A percentile compares a stretch with the other conserved stretches of the same genome.
Conservation (phyloP, 306 rosid genomes). For the Lotus japonicus region DNA sequence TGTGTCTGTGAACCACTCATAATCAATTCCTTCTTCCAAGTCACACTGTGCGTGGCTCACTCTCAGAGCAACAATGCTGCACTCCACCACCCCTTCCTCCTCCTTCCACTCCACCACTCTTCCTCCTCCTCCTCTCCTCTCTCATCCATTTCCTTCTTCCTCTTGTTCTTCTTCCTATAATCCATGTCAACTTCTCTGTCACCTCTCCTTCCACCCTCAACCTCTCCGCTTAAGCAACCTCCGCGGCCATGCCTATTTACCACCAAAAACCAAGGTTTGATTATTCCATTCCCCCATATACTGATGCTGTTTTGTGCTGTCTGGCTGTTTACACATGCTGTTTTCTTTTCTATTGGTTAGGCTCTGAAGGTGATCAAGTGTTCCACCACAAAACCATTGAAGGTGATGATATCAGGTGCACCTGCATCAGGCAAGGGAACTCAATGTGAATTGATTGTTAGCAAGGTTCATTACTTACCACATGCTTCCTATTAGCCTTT, state of each 20-base stretch:
- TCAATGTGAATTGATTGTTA: conserved; percentile 81
- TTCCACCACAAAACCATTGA: conserved; percentile 55
- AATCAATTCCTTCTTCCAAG: background rate
- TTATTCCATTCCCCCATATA: no score
- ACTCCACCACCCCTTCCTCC: conserved; percentile 29
- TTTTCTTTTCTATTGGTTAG: conserved; percentile 25
- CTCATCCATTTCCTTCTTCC: no score
- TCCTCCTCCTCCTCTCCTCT: conserved; percentile 37
- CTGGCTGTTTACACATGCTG: no score
- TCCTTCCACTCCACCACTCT: conserved; percentile 35
- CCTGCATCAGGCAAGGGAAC: conserved; percentile 98
- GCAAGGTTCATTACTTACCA: conserved; percentile 39
- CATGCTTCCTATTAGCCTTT: background rate
- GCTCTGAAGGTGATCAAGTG: conserved; percentile 44
- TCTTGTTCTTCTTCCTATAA: conserved; percentile 5
- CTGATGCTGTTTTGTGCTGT: no score
- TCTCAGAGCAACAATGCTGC: conserved; percentile 38
- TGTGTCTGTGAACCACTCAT: conserved; percentile 23
- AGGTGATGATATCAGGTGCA: conserved; percentile 93
- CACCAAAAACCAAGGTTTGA: conserved; percentile 49
- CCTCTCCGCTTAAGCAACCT: conserved; percentile 38
- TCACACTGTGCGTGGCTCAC: background rate
- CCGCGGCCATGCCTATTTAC: conserved; percentile 24
- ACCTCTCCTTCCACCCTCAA: conserved; percentile 20
- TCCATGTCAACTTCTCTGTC: conserved; percentile 10